These are phyloP conservation scores for Hexamita inflata DNA, from an alignment of 208 protist species.

Conservation along the genomic window DNA sequence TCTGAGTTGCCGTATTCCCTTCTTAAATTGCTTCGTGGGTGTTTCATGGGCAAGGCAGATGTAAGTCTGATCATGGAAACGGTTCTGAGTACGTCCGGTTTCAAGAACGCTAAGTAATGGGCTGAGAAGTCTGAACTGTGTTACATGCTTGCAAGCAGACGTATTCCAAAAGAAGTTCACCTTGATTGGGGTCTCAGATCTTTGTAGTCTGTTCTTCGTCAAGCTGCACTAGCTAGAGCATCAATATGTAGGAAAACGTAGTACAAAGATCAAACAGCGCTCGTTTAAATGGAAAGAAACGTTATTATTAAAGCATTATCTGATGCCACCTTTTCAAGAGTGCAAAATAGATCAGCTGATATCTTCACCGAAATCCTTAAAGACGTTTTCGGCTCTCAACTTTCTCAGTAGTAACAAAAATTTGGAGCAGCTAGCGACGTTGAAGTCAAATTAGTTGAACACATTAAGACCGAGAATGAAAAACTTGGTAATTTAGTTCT, in stretches of 20 bases:
- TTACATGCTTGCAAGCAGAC: not conserved
- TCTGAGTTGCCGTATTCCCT: conserved; percentile 11
- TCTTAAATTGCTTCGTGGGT: not conserved
- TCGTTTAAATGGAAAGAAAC: conserved; percentile 1
- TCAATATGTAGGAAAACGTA: too few species aligned
- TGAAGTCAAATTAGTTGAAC: conserved; percentile 7
- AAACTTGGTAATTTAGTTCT: not conserved
- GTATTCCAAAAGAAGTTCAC: conserved; percentile 24
- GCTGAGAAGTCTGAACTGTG: not conserved
- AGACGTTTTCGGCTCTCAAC: conserved; percentile 2
- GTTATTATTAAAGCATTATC: conserved; percentile 21
- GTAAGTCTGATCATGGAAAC: conserved; percentile 16
- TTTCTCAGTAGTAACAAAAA: not conserved
- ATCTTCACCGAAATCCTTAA: conserved; percentile 21
- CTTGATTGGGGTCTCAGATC: conserved; percentile 18
- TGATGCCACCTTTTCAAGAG: conserved; percentile 11
- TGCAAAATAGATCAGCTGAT: not conserved
- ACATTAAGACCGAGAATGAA: not conserved
- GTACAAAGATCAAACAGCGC: too few species aligned
- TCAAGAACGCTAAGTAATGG: not conserved
- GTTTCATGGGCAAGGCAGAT: conserved; percentile 26
- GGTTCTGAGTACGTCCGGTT: conserved; percentile 15
- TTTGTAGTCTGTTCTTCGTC: conserved; percentile 14
- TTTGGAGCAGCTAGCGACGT: too few species aligned
- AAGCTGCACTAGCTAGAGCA: not conserved